Percentiles rank a stretch among this genome's conserved stretches.
Evolutionary conservation across 2,329 filamentous ascomycete genomes (phyloP).

Genomic region (Metarhizium robertsii): DNA sequence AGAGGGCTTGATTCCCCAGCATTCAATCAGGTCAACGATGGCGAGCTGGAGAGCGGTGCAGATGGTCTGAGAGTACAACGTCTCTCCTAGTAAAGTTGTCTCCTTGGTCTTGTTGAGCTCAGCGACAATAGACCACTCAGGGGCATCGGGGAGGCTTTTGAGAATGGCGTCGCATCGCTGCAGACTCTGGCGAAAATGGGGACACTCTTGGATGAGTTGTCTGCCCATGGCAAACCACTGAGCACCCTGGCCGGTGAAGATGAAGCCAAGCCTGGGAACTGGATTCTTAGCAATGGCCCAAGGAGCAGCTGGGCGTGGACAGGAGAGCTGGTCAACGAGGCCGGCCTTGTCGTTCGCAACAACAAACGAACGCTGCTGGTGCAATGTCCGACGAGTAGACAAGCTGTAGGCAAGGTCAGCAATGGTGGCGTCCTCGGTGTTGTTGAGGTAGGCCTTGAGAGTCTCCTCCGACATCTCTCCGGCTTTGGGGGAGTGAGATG

Average conservation of each 20-base stretch:
- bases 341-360: slow-evolving; percentile 10
- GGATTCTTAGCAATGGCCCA: slow-evolving; percentile 6
- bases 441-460: slow-evolving; percentile 10
- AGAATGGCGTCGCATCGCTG: slow-evolving; percentile 11
- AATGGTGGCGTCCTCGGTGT: slow-evolving; percentile 7
- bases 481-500: slow-evolving; percentile 14
- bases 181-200: slow-evolving; percentile 19
- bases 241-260: slow-evolving; percentile 31
- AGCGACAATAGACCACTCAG: slow-evolving; percentile 25
- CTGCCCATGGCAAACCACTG: slow-evolving; percentile 29
- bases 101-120: slow-evolving; percentile 26
- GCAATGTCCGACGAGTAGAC: slow-evolving; percentile 12
- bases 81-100: slow-evolving; percentile 18
- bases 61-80: slow-evolving; percentile 30
- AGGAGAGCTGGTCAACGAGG: slow-evolving; percentile 10
- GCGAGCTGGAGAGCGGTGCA: slow-evolving; percentile 37
- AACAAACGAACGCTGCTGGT: slow-evolving; percentile 14
- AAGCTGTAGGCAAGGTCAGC: slow-evolving; percentile 14
- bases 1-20: slow-evolving; percentile 17
- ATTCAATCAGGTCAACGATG: slow-evolving; percentile 24
- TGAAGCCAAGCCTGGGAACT: slow-evolving; percentile 19
- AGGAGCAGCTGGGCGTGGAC: slow-evolving; percentile 20
- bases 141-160: slow-evolving; percentile 23
- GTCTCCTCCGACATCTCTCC: slow-evolving; percentile 12
- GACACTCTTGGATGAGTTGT: slow-evolving; percentile 24